Evolutionary conservation across 345 rosid species (phyloP).

Genomic region (Gossypium thurberi): DNA sequence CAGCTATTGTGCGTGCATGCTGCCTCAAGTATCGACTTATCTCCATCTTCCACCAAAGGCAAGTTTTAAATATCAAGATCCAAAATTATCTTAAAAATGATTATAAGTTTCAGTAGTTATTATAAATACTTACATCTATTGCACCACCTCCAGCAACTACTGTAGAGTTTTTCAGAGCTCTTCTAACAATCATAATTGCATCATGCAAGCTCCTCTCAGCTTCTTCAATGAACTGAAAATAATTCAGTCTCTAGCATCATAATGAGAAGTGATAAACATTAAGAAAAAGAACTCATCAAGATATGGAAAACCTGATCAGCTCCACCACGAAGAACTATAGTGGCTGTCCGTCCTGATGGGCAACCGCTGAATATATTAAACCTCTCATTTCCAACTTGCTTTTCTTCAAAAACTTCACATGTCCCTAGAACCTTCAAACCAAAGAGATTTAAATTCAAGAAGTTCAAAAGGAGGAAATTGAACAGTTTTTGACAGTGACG

Average conservation of each 20-base stretch:
- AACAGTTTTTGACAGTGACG: too few relatives aligned
- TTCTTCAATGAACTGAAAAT: conserved; percentile 88
- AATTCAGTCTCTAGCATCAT: conserved; percentile 2
- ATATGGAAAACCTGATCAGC: conserved; percentile 82
- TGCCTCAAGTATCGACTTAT: conserved; percentile 84
- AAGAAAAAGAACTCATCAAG: background rate
- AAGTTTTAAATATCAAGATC: conserved; percentile 8
- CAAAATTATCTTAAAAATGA: background rate
- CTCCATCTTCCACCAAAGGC: conserved; percentile 71
- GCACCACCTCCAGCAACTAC: conserved; percentile 99
- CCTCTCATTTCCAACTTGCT: conserved; percentile 97
- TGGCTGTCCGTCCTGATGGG: conserved; percentile 88
- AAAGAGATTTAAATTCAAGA: conserved; percentile 2
- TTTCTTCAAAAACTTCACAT: conserved; percentile 94
- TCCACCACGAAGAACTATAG: conserved; percentile 99
- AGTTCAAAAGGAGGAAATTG: background rate
- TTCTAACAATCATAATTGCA: conserved; percentile 98
- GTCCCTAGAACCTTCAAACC: conserved; percentile 81
- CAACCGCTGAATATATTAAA: conserved; percentile 98
- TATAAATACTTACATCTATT: conserved; percentile 66
- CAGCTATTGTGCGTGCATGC: conserved; percentile 93
- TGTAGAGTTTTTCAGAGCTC: conserved; percentile 94
- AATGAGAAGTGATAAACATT: background rate
- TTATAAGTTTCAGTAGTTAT: background rate
- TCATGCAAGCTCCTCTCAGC: conserved; percentile 99